Evolutionary conservation across 176 grass and related monocot genomes (phyloP).

Genomic region (Poa annua): DNA sequence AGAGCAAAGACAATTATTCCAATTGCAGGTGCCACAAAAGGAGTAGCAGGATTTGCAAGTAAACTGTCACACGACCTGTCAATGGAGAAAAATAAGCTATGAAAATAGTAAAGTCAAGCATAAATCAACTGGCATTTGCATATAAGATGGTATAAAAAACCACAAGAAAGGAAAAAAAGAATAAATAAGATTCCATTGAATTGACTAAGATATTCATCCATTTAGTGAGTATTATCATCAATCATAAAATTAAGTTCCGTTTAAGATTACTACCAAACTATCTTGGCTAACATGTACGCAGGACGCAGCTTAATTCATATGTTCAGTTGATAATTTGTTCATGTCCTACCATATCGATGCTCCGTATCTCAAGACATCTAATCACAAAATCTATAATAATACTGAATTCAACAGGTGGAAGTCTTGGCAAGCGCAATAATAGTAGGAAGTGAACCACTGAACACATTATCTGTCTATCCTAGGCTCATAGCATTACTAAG

Average conservation of each 20-base stretch:
- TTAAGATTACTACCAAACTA: background rate
- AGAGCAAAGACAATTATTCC: conserved; percentile 85
- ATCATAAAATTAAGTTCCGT: background rate
- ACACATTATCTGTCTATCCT: conserved; percentile 4
- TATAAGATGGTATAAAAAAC: conserved; percentile 16
- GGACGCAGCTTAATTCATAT: conserved; percentile 11
- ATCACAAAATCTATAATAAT: conserved; percentile 15
- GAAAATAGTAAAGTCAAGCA: conserved; percentile 30
- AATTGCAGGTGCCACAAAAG: conserved; percentile 79
- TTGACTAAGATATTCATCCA: background rate
- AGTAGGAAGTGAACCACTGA: background rate
- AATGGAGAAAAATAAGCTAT: conserved; percentile 22
- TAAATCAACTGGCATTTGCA: conserved; percentile 11
- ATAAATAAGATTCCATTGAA: conserved; percentile 1
- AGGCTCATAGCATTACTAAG: background rate
- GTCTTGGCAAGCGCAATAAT: background rate
- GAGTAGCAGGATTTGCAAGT: conserved; percentile 59
- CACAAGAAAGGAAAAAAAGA: conserved; percentile 17
- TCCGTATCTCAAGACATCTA: conserved; percentile 20
- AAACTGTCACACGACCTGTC: conserved; percentile 74
- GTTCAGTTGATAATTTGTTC: background rate
- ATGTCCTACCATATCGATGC: background rate
- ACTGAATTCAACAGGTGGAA: conserved; percentile 3
- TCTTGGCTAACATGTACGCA: conserved; percentile 21
- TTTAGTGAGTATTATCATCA: conserved; percentile 26